These are phyloP conservation scores for Teratosphaeria pseudoeucalypti DNA, from an alignment of 2,329 filamentous ascomycete species.

Conservation along the genomic window DNA sequence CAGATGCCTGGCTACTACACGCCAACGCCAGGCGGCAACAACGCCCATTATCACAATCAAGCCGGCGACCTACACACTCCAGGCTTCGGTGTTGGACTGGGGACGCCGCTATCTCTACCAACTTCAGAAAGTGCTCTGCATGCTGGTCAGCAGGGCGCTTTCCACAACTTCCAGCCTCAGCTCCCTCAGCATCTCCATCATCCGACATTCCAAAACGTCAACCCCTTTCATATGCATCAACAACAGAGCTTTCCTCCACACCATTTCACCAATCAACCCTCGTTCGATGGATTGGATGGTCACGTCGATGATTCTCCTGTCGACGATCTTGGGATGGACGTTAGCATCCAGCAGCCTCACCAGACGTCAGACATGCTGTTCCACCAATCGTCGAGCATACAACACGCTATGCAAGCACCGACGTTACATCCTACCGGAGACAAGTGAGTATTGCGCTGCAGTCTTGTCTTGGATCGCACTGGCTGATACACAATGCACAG, in stretches of 20 bases:
- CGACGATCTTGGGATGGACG: slow-evolving; percentile 44
- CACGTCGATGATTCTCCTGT: slow-evolving; percentile 56
- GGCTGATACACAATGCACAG: slow-evolving; percentile 30
- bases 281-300: slow-evolving; percentile 64
- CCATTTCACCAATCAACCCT: slow-evolving; percentile 69
- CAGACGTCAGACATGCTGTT: slow-evolving; percentile 51
- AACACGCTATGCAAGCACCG: slow-evolving; percentile 37
- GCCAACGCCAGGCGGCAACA: slow-evolving; percentile 71
- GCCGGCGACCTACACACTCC: slow-evolving; percentile 79
- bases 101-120: slow-evolving; percentile 74
- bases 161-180: slow-evolving; percentile 55
- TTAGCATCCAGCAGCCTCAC: slow-evolving; percentile 50
- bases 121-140: slow-evolving; percentile 57
- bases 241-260: slow-evolving; percentile 60
- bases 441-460: slow-evolving; percentile 31
- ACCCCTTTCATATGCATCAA: slow-evolving; percentile 53
- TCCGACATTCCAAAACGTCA: slow-evolving; percentile 50
- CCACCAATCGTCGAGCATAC: slow-evolving; percentile 40
- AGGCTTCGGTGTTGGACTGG: slow-evolving; percentile 55
- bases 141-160: slow-evolving; percentile 44
- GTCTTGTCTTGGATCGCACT: neutral
- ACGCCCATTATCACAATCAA: slow-evolving; percentile 70
- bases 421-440: slow-evolving; percentile 32
- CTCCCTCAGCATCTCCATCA: slow-evolving; percentile 47
- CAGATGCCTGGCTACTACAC: slow-evolving; percentile 79